Base-by-base conservation (phyloP, 176 grass and related monocot genomes). In the Calamus simplicifolius region DNA sequence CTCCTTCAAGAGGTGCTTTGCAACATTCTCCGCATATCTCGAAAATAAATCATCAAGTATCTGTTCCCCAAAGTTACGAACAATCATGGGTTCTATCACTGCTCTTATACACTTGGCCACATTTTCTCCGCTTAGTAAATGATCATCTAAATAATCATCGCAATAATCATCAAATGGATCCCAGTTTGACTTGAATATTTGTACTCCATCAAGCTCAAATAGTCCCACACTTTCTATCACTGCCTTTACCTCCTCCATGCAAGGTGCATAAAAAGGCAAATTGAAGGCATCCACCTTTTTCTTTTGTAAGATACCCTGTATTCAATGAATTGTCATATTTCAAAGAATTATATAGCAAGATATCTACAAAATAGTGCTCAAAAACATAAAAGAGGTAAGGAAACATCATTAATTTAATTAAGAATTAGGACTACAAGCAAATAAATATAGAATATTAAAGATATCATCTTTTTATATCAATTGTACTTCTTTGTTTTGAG, bases 1-100 rank as follows among this genome's bases (percentile, higher is more conserved):
- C 30, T 76, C 74, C 18, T 76, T 68, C 19, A 66, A 16, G 0
- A 85, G 78, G 48, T 81, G 80, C 31, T 29, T 55, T 0, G 68
- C 59, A 2, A 35, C 31, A 7, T 35, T 35, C 5, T 35, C 8
- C 2, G 31, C 31, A 10, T 35, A 35, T 35, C 31, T 35, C 2
- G 31, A 35, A 8, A 35, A 35, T 10, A 35, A 35, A 35, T 35
- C 7, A 35, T 35, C 31, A 10, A 35, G 31, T 35, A 35, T 35
- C 5, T 35, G 31, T 1, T 35, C 31, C 5, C 6, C 6, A 35
- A 2, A 8, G 8, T 0, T 8, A 8, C 4, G 4, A 1, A 35
- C 8, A 1, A 82, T 27, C 49, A 78, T 15, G 0, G 59, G 16
- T 64, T 58, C 74, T 3, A 70, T 0, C 5, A 65, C 75, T 0